Base-by-base conservation (phyloP, 2,329 filamentous ascomycete species). In the Cytospora chrysosperma region DNA sequence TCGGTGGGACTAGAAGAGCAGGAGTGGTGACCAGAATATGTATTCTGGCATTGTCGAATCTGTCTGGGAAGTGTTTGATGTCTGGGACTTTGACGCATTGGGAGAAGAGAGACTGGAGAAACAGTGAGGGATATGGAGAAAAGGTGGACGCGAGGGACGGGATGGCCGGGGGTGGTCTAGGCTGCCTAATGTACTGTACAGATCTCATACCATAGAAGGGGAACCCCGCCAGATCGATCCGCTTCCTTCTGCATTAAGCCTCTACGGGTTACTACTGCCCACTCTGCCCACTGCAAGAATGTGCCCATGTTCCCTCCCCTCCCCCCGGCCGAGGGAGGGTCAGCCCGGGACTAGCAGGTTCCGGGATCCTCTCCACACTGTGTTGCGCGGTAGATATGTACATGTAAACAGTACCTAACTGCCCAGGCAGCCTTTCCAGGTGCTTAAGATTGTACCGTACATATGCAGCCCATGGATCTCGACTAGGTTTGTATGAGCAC, bases 61-160 rank as follows among this genome's bases (percentile, higher is more conserved):
- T 67, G 70, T 72, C 69, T 69, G 43, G 67, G 70, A 69, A 68
- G 68, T 65, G 70, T 72, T 70, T 72, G 32, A 34, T 15, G 32
- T 34, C 9, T 24, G 43, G 68, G 69, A 68, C 63, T 67, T 64
- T 67, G 65, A 66, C 61, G 68, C 63, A 49, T 64, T 40, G 57
- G 60, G 63, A 57, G 49, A 30, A 61, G n/a, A 49, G 56, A 59
- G 63, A 54, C 60, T 43, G 62, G 52, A 34, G 61, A n/a, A 52
- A 28, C 53, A 62, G 59, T 32, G 62, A 57, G 57, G 58, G 57
- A 51, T 64, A 64, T 56, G 57, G 50, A 53, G 57, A 50, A 10
- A n/a, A 51, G 61, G 51, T 12, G 40, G 60, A 24, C 27, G 51
- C 37, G 15, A 57, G 51, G 55, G 47, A 55, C 54, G 51, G 58